phyloP scores from a whole-genome alignment of 208 protist species.

The Phytomonas francai region DNA sequence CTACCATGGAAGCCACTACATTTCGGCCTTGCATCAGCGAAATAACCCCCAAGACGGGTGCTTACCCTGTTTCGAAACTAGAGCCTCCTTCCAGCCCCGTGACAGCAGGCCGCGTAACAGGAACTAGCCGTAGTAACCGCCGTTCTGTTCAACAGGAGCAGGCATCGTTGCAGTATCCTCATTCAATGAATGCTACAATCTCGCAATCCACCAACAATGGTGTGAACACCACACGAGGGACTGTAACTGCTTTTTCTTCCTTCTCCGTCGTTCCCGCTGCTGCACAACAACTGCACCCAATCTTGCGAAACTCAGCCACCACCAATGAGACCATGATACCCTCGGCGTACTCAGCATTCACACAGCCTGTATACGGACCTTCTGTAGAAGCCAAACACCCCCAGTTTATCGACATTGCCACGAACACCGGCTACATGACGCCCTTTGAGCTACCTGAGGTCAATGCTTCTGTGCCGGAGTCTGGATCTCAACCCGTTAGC shows the following conservation, averaged over 20 bases:
- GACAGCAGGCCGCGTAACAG: neutral
- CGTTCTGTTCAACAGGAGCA: neutral
- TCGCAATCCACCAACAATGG: neutral
- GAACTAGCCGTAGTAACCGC: neutral
- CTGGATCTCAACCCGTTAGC: neutral
- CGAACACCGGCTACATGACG: conserved; percentile 33
- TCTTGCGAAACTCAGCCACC: neutral
- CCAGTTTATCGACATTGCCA: conserved; percentile 66
- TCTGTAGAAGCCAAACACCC: conserved; percentile 19
- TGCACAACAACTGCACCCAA: neutral
- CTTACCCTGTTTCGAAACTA: neutral
- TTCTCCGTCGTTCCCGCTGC: neutral
- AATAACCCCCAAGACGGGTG: neutral
- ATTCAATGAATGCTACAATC: neutral
- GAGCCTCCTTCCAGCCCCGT: neutral
- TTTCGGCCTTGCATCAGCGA: neutral
- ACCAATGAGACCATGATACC: neutral
- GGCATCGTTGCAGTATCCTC: neutral
- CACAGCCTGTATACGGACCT: conserved; percentile 24
- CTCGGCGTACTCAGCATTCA: neutral
- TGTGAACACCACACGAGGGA: neutral
- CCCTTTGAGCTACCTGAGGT: conserved; percentile 36
- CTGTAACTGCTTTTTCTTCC: neutral
- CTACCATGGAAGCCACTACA: neutral
- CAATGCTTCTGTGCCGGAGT: neutral